Evolutionary conservation across 1,284 basidiomycete genomes (phyloP).

Genomic region (Malassezia sympodialis): DNA sequence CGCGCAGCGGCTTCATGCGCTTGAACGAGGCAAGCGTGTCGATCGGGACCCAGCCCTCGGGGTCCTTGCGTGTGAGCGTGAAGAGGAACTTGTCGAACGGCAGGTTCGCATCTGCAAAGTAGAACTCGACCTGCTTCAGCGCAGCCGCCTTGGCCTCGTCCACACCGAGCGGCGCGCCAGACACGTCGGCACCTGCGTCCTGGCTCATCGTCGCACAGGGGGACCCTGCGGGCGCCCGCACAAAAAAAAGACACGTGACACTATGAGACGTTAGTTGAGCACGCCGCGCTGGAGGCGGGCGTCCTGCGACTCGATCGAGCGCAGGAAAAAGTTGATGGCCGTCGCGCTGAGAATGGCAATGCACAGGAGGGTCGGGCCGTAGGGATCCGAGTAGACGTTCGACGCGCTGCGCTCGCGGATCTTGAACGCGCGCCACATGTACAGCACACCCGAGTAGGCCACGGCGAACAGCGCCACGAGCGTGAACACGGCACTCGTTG

Average conservation of each 20-base stretch:
- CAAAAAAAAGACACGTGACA: constrained; percentile 2
- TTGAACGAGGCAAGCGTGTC: constrained; percentile 85
- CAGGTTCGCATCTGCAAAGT: constrained; percentile 77
- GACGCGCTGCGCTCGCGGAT: constrained; percentile 51
- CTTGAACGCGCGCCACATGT: constrained; percentile 69
- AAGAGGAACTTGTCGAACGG: constrained; percentile 97
- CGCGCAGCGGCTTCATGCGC: constrained; percentile 64
- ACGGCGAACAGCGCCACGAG: constrained; percentile 77
- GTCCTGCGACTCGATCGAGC: constrained; percentile 29
- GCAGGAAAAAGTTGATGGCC: constrained; percentile 41
- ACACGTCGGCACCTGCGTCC: neutral
- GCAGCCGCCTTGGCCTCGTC: constrained; percentile 9
- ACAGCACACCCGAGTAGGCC: constrained; percentile 75
- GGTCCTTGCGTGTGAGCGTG: constrained; percentile 39
- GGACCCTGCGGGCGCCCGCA: neutral
- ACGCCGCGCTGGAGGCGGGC: constrained; percentile 25
- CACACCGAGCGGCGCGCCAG: neutral
- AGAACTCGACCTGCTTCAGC: constrained; percentile 66
- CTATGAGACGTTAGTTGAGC: constrained; percentile 21
- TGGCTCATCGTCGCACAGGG: neutral
- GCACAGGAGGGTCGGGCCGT: constrained; percentile 41
- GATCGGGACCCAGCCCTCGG: constrained; percentile 76
- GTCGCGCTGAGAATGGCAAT: constrained; percentile 29
- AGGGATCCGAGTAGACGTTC: constrained; percentile 45
- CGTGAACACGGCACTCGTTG: constrained; percentile 78